Percentiles rank a stretch among this genome's conserved stretches.
Conservation (phyloP, 2,329 filamentous ascomycete species). For the Fusarium sp. region DNA sequence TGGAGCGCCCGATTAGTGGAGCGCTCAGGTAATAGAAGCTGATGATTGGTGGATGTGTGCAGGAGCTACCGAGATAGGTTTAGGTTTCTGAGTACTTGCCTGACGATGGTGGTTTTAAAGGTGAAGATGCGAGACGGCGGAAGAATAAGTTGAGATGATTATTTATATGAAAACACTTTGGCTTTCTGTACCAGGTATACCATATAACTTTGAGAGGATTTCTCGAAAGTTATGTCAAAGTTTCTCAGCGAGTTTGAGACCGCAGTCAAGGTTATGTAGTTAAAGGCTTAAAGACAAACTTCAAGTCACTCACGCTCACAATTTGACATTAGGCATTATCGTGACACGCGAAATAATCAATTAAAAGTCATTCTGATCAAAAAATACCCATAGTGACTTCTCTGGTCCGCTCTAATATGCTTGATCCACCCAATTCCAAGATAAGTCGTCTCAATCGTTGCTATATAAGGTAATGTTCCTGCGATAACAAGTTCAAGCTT, state of each 20-base stretch:
- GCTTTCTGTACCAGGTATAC: no score
- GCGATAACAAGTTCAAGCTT: not conserved
- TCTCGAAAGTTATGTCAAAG: not conserved
- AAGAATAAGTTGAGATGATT: not conserved
- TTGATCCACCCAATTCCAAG: no score
- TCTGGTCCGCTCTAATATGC: no score
- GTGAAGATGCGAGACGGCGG: not conserved
- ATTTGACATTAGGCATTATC: not conserved
- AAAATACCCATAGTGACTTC: no score
- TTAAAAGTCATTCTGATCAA: no score
- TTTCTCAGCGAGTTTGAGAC: not conserved
- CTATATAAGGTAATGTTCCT: not conserved
- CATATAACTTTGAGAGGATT: not conserved
- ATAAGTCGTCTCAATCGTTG: not conserved
- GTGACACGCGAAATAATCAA: not conserved
- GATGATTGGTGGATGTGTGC: constrained; percentile 6
- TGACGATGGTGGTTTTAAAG: not conserved
- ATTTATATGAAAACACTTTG: no score
- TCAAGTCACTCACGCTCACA: not conserved
- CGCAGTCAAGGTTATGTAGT: no score
- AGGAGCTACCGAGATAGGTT: not conserved
- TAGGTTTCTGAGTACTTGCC: not conserved
- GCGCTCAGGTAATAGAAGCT: not conserved
- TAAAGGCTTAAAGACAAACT: not conserved
- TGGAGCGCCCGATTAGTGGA: constrained; percentile 8